Conservation (phyloP, 192 early-diverging fungal species). For the Coemansia sp. region DNA sequence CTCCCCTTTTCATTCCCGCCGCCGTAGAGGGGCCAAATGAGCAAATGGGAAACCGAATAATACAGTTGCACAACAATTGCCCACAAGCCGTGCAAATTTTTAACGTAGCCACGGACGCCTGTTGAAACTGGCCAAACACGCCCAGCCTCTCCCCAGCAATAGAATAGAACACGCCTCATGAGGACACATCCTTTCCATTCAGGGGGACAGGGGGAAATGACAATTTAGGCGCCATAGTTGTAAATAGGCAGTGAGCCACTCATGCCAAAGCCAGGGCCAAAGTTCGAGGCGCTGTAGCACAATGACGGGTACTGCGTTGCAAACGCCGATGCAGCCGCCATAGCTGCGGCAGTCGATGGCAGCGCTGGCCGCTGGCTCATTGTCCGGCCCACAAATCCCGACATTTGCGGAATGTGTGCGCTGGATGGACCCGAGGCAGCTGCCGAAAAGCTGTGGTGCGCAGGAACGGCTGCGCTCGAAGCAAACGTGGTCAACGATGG, state of each 20-base stretch:
- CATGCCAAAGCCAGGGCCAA: slow-evolving; percentile 13
- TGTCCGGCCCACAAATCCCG: not conserved
- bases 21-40: not conserved
- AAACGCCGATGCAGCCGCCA: slow-evolving; percentile 29
- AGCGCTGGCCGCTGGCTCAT: slow-evolving; percentile 18
- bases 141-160: not conserved
- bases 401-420: not conserved
- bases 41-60: not conserved
- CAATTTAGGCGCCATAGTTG: slow-evolving; percentile 10
- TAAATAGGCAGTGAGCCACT: slow-evolving; percentile 2
- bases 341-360: slow-evolving; percentile 20
- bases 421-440: not conserved
- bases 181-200: not conserved
- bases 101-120: not conserved
- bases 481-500: not conserved
- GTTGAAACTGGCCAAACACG: not conserved
- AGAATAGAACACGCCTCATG: not conserved
- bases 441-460: not conserved
- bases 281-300: slow-evolving; percentile 25
- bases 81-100: not conserved
- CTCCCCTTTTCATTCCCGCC: not conserved
- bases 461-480: not conserved
- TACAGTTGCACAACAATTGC: slow-evolving; percentile 2
- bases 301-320: slow-evolving; percentile 44
- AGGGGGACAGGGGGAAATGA: not conserved